Evolutionary conservation across 805 yeast species (phyloP), one percentile per base, ranked within the genome.

Genomic region (Kluyveromyces siamensis): DNA sequence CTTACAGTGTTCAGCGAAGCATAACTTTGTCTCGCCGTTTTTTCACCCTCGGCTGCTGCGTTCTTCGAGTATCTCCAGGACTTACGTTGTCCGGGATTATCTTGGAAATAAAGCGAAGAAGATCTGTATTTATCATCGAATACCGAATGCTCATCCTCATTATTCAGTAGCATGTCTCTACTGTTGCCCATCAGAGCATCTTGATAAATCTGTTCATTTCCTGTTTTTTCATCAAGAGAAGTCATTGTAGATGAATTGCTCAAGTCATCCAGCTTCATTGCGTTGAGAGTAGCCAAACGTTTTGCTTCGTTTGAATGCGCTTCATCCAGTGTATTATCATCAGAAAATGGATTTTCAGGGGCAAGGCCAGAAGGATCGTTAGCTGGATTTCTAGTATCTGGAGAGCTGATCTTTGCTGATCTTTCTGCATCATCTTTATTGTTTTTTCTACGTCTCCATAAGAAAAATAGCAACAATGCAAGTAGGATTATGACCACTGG

Each of bases 1-100:
- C 90, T 81, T 35, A 90, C 90, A 0, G 96, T 88, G 27, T 88
- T 89, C 49, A 84, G 59, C 0, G 96, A 86, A 37, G 76, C 77
- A 48, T 79, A 72, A 9, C 95, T 83, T 36, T 77, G 81, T 62
- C 91, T 77, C 42, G 35, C 35, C 25, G 53, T 54, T 27, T 44
- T 48, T 25, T 21, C 71, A 53, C 72, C 33, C 70, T 72, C 74
- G 69, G 40, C 64, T 50, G 37, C 62, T 55, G 40, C 62, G 62
- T 25, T 62, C 57, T 16, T 61, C 57, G 54, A 69, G 40, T 67
- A 67, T 58, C 89, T 72, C 90, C 90, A 84, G 6, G 83, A 83
- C 58, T 59, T 76, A 71, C 56, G 72, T 60, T 48, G 65, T 2
- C 62, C 62, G 4, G 69, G 68, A 41, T 59, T 62, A 18, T 61